A percentile compares a stretch with the other conserved stretches of the same genome.
Evolutionary conservation across 495 filamentous ascomycete genomes (phyloP).

Genomic region (Penicillium coprophilum): DNA sequence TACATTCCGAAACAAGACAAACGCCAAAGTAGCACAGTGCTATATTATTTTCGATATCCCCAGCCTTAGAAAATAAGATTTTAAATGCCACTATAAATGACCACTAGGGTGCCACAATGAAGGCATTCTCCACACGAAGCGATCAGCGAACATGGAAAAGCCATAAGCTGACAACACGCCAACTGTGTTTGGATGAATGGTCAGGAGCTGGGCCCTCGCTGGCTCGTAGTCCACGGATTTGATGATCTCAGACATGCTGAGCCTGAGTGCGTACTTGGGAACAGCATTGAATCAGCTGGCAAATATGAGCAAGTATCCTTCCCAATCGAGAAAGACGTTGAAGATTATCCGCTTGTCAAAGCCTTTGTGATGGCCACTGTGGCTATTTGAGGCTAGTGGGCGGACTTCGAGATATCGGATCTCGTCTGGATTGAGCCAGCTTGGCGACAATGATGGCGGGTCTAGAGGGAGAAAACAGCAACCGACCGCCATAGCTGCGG

Average conservation of each 20-base stretch:
- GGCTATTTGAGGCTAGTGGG: conserved; percentile 7
- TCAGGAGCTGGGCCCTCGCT: conserved; percentile 37
- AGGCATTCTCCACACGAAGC: conserved; percentile 32
- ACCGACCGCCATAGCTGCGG: conserved; percentile 33
- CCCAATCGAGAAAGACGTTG: conserved; percentile 20
- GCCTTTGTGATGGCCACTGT: conserved; percentile 5
- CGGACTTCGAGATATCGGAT: conserved; percentile 22
- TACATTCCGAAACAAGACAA: conserved; percentile 28
- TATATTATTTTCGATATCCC: conserved; percentile 19
- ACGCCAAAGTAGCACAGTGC: conserved; percentile 27
- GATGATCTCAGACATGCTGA: conserved; percentile 54
- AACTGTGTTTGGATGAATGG: conserved; percentile 29
- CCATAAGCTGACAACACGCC: conserved; percentile 22
- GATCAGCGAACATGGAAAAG: conserved; percentile 22
- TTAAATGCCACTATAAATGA: conserved; percentile 18
- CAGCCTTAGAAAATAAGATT: conserved; percentile 20
- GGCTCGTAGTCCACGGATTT: conserved; percentile 45
- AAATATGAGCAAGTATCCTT: conserved; percentile 20
- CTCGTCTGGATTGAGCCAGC: conserved; percentile 21
- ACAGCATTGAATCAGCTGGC: conserved; percentile 49
- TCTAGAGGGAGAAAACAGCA: conserved; percentile 22
- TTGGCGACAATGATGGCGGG: conserved; percentile 19
- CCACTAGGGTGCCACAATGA: conserved; percentile 21
- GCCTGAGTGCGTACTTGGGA: conserved; percentile 49
- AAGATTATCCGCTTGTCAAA: conserved; percentile 10